phyloP scores from a whole-genome alignment of 2,329 filamentous ascomycete genomes.

The Arthrocladium fulminans region DNA sequence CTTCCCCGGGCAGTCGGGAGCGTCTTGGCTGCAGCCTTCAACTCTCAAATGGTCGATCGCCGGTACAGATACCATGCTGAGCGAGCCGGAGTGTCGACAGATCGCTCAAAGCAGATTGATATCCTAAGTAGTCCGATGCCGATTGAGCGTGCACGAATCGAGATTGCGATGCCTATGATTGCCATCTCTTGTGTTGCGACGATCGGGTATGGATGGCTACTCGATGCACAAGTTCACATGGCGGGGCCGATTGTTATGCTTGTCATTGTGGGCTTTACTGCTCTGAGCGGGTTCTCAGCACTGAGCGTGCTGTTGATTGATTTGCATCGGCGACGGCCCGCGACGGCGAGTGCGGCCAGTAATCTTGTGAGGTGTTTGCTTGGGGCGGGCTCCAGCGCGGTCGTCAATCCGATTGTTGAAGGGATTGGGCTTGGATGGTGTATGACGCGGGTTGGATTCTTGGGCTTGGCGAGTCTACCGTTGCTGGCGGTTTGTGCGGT shows the following conservation, averaged over 20 bases:
- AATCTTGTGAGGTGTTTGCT: conserved; percentile 29
- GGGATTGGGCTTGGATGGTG: conserved; percentile 15
- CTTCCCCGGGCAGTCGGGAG: conserved; percentile 36
- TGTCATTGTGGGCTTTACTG: conserved; percentile 12
- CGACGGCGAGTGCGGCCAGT: conserved; percentile 28
- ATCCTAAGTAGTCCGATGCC: conserved; percentile 30
- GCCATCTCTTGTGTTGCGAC: conserved; percentile 25
- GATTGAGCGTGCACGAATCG: conserved; percentile 36
- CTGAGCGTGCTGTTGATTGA: conserved; percentile 15
- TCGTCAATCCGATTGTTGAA: conserved; percentile 19
- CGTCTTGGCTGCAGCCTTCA: conserved; percentile 32
- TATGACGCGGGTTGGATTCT: conserved; percentile 7
- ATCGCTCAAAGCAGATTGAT: conserved; percentile 30
- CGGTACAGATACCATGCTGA: conserved; percentile 34
- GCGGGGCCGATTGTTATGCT: conserved; percentile 27
- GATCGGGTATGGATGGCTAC: conserved; percentile 36
- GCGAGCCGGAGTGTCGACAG: conserved; percentile 26
- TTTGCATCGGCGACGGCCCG: conserved; percentile 19
- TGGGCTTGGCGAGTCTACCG: not conserved
- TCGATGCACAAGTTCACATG: conserved; percentile 28
- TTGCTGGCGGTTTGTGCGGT: not conserved
- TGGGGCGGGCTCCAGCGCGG: conserved; percentile 25
- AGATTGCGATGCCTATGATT: conserved; percentile 33
- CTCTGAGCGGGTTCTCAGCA: conserved; percentile 9
- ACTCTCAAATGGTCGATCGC: conserved; percentile 35